Percentiles rank a stretch among this genome's conserved stretches.
Conservation (phyloP, 345 rosid species). For the Salix arbutifolia region DNA sequence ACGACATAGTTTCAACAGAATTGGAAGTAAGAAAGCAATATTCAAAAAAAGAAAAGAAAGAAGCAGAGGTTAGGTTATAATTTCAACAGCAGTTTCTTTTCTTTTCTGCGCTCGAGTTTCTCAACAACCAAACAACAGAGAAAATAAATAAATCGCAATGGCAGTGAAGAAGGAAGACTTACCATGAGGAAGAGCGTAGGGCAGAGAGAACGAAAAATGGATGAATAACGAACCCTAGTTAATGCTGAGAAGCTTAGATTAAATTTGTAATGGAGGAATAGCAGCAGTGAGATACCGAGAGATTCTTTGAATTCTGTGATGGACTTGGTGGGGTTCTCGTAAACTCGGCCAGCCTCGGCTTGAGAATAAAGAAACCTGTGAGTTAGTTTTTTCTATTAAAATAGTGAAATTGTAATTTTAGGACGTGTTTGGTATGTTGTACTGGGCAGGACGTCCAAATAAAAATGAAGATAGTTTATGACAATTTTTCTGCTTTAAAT, state of each 20-base stretch:
- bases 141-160: neutral
- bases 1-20: neutral
- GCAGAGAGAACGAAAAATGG: neutral
- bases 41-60: neutral
- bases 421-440: too few relatives aligned
- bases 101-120: neutral
- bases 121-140: too few relatives aligned
- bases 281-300: neutral
- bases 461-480: too few relatives aligned
- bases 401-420: neutral
- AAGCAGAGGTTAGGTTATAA: too few relatives aligned
- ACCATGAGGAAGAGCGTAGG: neutral
- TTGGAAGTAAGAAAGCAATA: neutral
- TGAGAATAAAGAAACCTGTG: neutral
- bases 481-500: too few relatives aligned
- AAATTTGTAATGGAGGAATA: neutral
- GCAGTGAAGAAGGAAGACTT: neutral
- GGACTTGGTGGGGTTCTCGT: neutral
- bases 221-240: neutral
- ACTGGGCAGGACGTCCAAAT: too few relatives aligned
- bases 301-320: neutral
- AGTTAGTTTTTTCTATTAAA: neutral
- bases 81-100: neutral
- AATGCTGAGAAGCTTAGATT: neutral
- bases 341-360: neutral